phyloP scores from a whole-genome alignment of 352 stramenopile species.

The Globisporangium cederbergense region DNA sequence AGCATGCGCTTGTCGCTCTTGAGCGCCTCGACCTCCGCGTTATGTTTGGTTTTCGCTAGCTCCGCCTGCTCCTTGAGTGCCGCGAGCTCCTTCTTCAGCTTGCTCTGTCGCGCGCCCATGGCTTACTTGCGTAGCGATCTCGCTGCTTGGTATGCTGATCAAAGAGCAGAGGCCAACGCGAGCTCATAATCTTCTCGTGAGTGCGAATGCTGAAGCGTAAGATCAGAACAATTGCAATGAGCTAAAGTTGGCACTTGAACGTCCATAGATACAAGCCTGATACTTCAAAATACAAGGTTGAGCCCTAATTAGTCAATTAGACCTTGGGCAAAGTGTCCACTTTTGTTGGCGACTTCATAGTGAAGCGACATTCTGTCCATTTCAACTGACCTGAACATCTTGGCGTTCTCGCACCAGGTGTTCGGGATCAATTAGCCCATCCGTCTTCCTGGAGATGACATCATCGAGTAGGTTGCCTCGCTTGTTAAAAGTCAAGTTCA shows the following conservation, averaged over 20 bases:
- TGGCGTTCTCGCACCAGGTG: background rate
- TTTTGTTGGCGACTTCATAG: background rate
- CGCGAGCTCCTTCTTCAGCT: constrained; percentile 58
- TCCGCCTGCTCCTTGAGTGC: constrained; percentile 36
- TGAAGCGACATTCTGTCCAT: background rate
- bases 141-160: background rate
- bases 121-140: background rate
- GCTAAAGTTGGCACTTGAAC: too few species aligned
- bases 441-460: background rate
- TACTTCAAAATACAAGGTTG: too few species aligned
- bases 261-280: too few species aligned
- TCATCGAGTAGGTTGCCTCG: background rate
- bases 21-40: constrained; percentile 36
- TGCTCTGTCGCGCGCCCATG: constrained; percentile 58
- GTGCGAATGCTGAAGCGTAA: too few species aligned
- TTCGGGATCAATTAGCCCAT: background rate
- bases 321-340: background rate
- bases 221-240: too few species aligned
- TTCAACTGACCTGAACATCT: background rate
- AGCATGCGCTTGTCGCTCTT: constrained; percentile 52
- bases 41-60: constrained; percentile 27
- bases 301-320: too few species aligned
- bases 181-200: too few species aligned
- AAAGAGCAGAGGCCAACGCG: background rate
- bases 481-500: background rate